phyloP scores from a whole-genome alignment of 2,329 filamentous ascomycete species.

The Phialocephala sp. region DNA sequence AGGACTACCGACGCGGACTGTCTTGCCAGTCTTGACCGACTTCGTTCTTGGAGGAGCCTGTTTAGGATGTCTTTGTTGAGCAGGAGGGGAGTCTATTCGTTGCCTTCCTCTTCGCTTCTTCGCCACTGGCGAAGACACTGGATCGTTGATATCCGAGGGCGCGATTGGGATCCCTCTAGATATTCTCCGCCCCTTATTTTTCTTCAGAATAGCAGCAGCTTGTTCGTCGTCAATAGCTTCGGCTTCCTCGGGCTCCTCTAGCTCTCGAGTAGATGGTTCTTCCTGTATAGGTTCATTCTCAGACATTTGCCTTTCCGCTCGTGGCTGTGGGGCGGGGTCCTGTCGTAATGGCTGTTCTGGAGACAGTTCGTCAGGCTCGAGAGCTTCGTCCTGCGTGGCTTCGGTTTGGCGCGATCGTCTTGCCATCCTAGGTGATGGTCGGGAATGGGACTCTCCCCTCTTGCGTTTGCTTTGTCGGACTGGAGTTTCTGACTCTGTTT shows the following conservation, averaged over 20 bases:
- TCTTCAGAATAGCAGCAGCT: constrained; percentile 43
- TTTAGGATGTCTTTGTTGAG: constrained; percentile 35
- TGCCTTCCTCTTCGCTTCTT: constrained; percentile 27
- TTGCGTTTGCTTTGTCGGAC: constrained; percentile 35
- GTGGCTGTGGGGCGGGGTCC: constrained; percentile 28
- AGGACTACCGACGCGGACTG: constrained; percentile 47
- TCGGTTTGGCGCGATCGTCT: not conserved
- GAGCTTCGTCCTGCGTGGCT: not conserved
- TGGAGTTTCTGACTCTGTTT: constrained; percentile 24
- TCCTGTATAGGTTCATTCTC: constrained; percentile 5
- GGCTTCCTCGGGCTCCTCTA: constrained; percentile 41
- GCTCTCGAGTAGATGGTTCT: constrained; percentile 20
- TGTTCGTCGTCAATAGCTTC: constrained; percentile 45
- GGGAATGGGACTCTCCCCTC: constrained; percentile 18
- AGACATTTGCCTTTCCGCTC: constrained; percentile 1
- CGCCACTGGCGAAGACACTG: constrained; percentile 38
- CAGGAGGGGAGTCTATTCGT: constrained; percentile 25
- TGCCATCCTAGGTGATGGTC: not conserved
- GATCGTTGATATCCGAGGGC: constrained; percentile 47
- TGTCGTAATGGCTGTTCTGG: constrained; percentile 35
- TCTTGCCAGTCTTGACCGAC: constrained; percentile 38
- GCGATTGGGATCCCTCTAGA: constrained; percentile 35
- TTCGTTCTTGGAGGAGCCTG: constrained; percentile 18
- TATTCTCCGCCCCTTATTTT: constrained; percentile 47
- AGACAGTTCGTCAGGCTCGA: constrained; percentile 42